These are phyloP conservation scores for Russula sp. DNA, from an alignment of 768 basidiomycete species.

Conservation along the genomic window DNA sequence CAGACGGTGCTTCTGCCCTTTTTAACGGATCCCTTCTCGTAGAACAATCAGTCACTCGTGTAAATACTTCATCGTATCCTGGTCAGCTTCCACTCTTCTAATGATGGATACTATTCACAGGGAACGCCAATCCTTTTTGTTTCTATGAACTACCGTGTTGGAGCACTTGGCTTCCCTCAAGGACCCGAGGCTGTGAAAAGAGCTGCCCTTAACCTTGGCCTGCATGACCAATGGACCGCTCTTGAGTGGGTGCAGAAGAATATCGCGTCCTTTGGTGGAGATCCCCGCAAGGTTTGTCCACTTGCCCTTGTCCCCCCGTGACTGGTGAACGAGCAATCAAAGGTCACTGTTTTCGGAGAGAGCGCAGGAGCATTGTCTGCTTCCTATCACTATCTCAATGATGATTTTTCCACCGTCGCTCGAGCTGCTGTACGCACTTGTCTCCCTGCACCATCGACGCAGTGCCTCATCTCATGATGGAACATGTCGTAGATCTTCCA, in stretches of 20 bases:
- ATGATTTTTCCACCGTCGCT: constrained; percentile 23
- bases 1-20: constrained; percentile 1
- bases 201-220: constrained; percentile 37
- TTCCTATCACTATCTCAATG: constrained; percentile 28
- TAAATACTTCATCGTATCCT: not conserved
- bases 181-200: constrained; percentile 35
- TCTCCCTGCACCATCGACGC: not conserved
- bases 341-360: constrained; percentile 35
- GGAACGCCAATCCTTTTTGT: constrained; percentile 37
- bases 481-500: constrained; percentile 34
- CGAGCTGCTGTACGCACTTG: constrained; percentile 22
- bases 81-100: not conserved
- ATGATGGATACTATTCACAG: not conserved
- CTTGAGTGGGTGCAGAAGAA: constrained; percentile 28
- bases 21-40: constrained; percentile 11
- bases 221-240: constrained; percentile 37
- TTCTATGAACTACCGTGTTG: constrained; percentile 44
- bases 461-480: not conserved
- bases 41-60: constrained; percentile 14
- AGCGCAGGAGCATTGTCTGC: constrained; percentile 35
- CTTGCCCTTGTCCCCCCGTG: not conserved
- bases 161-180: constrained; percentile 42
- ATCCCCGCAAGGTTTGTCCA: constrained; percentile 21
- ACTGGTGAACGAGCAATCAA: not conserved
- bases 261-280: constrained; percentile 29